Evolutionary conservation across 106 monocot genomes (phyloP).

Genomic region (Amphibolis antarctica): DNA sequence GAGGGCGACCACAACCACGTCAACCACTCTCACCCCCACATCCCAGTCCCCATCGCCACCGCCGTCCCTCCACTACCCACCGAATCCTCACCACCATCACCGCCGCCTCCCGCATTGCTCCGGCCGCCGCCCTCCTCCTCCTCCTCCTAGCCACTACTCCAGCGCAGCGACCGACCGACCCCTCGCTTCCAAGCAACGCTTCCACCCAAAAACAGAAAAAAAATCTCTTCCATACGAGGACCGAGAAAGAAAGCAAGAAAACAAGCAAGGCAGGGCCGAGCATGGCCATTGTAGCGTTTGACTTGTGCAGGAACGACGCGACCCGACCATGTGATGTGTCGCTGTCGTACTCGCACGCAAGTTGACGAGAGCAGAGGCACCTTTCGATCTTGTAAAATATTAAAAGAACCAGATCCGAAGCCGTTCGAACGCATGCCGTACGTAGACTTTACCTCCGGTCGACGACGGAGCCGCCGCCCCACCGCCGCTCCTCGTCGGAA

Average conservation of each 20-base stretch:
- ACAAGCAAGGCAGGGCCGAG: neutral
- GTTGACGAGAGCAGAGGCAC: neutral
- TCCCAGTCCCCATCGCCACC: neutral
- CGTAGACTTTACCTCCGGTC: too few species aligned
- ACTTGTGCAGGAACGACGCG: neutral
- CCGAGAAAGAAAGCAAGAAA: neutral
- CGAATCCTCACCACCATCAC: neutral
- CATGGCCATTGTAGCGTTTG: neutral
- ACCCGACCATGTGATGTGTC: neutral
- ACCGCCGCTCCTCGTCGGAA: too few species aligned
- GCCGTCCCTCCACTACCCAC: neutral
- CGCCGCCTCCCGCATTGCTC: too few species aligned
- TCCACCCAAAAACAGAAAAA: neutral
- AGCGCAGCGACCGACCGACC: neutral
- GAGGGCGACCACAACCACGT: constrained; percentile 13
- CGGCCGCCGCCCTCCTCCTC: neutral
- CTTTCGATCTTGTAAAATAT: too few species aligned
- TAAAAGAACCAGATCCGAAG: too few species aligned
- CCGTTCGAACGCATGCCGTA: too few species aligned
- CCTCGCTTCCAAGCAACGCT: neutral
- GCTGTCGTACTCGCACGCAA: neutral
- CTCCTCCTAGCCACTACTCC: neutral
- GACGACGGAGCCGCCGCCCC: too few species aligned
- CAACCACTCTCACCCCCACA: neutral
- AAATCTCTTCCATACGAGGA: neutral